These are phyloP conservation scores for Sporothrix brunneoviolacea DNA, from an alignment of 2,329 filamentous ascomycete genomes.

Conservation along the genomic window DNA sequence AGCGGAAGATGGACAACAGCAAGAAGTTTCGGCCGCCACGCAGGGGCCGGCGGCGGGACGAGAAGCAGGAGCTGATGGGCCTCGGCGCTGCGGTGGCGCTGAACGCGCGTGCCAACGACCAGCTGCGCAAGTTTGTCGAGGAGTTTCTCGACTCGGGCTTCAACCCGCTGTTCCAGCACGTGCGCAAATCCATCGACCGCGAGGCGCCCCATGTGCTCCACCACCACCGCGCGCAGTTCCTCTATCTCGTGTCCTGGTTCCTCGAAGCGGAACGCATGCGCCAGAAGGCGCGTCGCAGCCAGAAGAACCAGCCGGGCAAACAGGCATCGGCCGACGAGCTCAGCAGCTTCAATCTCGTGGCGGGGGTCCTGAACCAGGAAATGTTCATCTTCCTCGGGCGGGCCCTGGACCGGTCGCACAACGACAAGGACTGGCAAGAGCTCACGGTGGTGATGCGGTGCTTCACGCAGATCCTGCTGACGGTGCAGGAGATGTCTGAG, in stretches of 20 bases:
- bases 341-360: slow-evolving; percentile 79
- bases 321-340: slow-evolving; percentile 41
- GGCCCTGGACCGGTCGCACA: slow-evolving; percentile 69
- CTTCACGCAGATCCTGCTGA: slow-evolving; percentile 89
- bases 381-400: slow-evolving; percentile 86
- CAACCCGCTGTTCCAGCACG: slow-evolving; percentile 79
- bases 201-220: slow-evolving; percentile 75
- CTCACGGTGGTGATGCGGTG: slow-evolving; percentile 85
- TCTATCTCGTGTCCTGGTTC: slow-evolving; percentile 91
- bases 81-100: slow-evolving; percentile 61
- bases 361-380: slow-evolving; percentile 86
- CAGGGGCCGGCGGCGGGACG: slow-evolving; percentile 52
- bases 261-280: slow-evolving; percentile 75
- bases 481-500: slow-evolving; percentile 84
- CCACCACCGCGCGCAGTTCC: slow-evolving; percentile 77
- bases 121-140: slow-evolving; percentile 75
- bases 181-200: slow-evolving; percentile 83
- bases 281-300: slow-evolving; percentile 45
- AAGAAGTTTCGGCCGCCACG: slow-evolving; percentile 87
- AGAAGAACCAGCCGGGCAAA: slow-evolving; percentile 32
- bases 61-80: slow-evolving; percentile 59
- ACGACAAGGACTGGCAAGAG: slow-evolving; percentile 81
- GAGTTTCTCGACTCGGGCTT: slow-evolving; percentile 94
- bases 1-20: slow-evolving; percentile 81
- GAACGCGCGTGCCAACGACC: slow-evolving; percentile 64